Evolutionary conservation across 805 yeast species (phyloP), one percentile per base, ranked within the genome.

Genomic region (Lachancea dasiensis): DNA sequence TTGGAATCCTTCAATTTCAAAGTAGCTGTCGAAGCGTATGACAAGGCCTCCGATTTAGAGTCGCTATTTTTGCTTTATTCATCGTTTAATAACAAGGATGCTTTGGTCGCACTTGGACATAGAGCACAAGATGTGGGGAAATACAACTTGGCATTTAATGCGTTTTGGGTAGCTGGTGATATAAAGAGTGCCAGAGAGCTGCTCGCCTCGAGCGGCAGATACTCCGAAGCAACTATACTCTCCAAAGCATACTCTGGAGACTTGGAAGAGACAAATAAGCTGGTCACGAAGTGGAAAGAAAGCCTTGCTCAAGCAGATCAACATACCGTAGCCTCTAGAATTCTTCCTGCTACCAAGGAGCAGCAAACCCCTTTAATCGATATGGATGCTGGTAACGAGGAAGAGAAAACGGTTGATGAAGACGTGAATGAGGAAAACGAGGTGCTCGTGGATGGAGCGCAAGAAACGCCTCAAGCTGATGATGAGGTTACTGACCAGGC

Each of bases 61-160:
- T 82, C 96, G 3, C 69, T 92, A 51, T 72, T 92, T 48, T 73
- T 90, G 48, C 62, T 92, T 46, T 77, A 87, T 62, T 79, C 95
- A 7, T 82, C 95, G 6, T 72, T 89, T 34, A 89, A 86, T 56
- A 72, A 86, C 60, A 68, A 67, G 49, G 64, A 61, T 7, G 81
- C 77, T 27, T 72, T 92, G 45, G 58, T 65, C 15, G 65, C 68
- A 39, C 70, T 90, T 26, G 95, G 92, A 5, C 67, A 69, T 39
- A 63, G 65, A 32, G 89, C 95, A 34, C 77, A 73, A 49, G 65
- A 59, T n/a, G 71, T 67, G 31, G 97, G 97, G 34, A 81, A 81
- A 58, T 85, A 78, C 63, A 92, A 92, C 60, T 68, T 89, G 41
- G 95, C 97, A 18, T 92, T 87, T 69, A 86, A 85, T 56, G 82